Evolutionary conservation across 768 basidiomycete genomes (phyloP), one percentile per base, ranked within the genome.

Genomic region (Serpula lacrymans): DNA sequence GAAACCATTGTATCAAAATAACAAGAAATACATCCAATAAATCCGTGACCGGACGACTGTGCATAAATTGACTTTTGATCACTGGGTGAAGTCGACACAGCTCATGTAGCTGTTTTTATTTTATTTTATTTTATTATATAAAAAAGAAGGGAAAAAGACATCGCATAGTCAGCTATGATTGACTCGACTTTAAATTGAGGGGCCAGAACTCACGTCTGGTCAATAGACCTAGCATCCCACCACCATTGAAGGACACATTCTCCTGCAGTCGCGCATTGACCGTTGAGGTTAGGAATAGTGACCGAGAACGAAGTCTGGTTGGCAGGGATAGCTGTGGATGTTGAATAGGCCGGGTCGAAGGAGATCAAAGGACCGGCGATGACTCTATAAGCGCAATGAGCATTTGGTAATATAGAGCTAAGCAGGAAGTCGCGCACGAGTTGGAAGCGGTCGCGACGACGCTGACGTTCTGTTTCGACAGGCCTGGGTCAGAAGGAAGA

Each of bases 171-270:
- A n/a, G n/a, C n/a, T n/a, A n/a, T n/a, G n/a, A n/a, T n/a, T n/a
- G n/a, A n/a, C n/a, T n/a, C n/a, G n/a, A n/a, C n/a, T n/a, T n/a
- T n/a, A n/a, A n/a, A n/a, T n/a, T n/a, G n/a, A n/a, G n/a, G n/a
- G n/a, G n/a, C n/a, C n/a, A n/a, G n/a, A n/a, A n/a, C 38, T 39
- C 27, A 39, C 38, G 39, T 40, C 22, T 40, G 39, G 28, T 40
- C 29, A 21, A 40, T 32, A n/a, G 39, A 31, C 28, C 39, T 56
- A 39, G 44, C 51, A 24, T 52, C 60, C 62, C 62, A 67, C 57
- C 57, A 66, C 64, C 67, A 68, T 42, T 67, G 65, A 43, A 67
- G 62, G 8, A 64, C 64, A 27, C 65, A 68, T 8, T 53, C 49
- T 4, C 63, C 65, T 6, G 51, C 47, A 7, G 41, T 51, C 9